A percentile compares a stretch with the other conserved stretches of the same genome.
Conservation (phyloP, 2,329 filamentous ascomycete species). For the Neocucurbitaria cava region DNA sequence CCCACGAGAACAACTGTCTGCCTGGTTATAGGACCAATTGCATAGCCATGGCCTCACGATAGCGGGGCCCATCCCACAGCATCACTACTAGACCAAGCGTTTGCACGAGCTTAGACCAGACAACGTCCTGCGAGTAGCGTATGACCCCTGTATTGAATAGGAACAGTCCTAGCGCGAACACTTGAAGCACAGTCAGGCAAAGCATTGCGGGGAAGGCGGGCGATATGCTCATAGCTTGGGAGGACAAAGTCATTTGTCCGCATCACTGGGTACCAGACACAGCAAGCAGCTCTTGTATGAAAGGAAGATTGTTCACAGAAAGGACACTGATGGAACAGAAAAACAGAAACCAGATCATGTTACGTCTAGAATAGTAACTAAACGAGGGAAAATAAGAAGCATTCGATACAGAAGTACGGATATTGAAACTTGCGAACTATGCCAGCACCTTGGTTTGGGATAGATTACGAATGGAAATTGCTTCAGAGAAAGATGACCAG, state of each 20-base stretch:
- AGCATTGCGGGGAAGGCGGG: conserved; percentile 1
- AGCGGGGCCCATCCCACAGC: conserved; percentile 3
- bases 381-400: neutral
- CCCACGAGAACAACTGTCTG: conserved; percentile 3
- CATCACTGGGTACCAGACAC: conserved; percentile 1
- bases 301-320: neutral
- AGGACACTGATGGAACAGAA: neutral
- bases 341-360: neutral
- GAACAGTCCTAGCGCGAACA: conserved; percentile 6
- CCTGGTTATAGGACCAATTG: conserved; percentile 11
- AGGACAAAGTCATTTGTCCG: conserved; percentile 3
- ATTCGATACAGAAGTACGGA: neutral
- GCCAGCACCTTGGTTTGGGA: neutral
- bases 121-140: conserved; percentile 3
- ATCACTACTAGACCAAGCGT: conserved; percentile 19
- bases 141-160: conserved; percentile 4
- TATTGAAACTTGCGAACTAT: neutral
- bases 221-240: conserved; percentile 6
- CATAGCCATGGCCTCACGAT: conserved; percentile 7
- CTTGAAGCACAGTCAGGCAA: conserved; percentile 2
- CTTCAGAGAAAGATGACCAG: neutral
- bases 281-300: neutral
- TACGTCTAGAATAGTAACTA: neutral
- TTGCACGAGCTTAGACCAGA: conserved; percentile 10
- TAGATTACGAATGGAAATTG: neutral